These are phyloP conservation scores for Alloteropsis angusta DNA, from an alignment of 202 grass and related monocot genomes.

Conservation along the genomic window DNA sequence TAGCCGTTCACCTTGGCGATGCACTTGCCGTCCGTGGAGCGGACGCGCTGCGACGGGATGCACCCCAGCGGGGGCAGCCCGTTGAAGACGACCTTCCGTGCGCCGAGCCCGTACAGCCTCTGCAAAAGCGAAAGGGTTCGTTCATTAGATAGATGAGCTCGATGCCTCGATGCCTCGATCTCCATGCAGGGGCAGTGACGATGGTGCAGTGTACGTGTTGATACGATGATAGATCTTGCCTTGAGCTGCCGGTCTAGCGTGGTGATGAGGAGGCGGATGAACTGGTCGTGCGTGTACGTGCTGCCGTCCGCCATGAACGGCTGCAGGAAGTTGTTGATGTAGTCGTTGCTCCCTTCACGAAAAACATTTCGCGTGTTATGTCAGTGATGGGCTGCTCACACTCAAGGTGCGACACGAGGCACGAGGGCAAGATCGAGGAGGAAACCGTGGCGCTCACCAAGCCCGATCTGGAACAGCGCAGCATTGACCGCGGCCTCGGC, in stretches of 20 bases:
- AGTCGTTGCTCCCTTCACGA: conserved; percentile 83
- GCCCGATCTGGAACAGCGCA: conserved; percentile 60
- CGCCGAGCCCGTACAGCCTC: conserved; percentile 68
- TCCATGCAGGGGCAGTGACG: background rate
- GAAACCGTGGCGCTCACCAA: conserved; percentile 23
- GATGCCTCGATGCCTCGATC: too few relatives aligned
- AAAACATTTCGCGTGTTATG: background rate
- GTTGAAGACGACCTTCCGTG: conserved; percentile 72
- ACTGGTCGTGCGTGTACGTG: conserved; percentile 72
- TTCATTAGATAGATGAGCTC: too few relatives aligned
- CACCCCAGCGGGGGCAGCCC: conserved; percentile 70
- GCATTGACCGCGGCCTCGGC: conserved; percentile 57
- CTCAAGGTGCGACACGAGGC: too few relatives aligned
- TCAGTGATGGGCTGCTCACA: background rate
- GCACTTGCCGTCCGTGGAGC: conserved; percentile 46
- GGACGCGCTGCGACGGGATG: conserved; percentile 81
- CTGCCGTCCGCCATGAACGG: conserved; percentile 76
- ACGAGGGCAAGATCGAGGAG: background rate
- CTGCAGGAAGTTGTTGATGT: conserved; percentile 95
- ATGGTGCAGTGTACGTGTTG: too few relatives aligned
- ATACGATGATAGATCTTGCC: conserved; percentile 30
- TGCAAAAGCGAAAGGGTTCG: background rate
- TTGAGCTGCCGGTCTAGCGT: conserved; percentile 59
- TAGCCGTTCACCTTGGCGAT: conserved; percentile 53
- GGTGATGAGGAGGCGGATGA: conserved; percentile 53